Base-by-base conservation (phyloP, 176 grass and related monocot species). In the Rhynchospora pubera region DNA sequence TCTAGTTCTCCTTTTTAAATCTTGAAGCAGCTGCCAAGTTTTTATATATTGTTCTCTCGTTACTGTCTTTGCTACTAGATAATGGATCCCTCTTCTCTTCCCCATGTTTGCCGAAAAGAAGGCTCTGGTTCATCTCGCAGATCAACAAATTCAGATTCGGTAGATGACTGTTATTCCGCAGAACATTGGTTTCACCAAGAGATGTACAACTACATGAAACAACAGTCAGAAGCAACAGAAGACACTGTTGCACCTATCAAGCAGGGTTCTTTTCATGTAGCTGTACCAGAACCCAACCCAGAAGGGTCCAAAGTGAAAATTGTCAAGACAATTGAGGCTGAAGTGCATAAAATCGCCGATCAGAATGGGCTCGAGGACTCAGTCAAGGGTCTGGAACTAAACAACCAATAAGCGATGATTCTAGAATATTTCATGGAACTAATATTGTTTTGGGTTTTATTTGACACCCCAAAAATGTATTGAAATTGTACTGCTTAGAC, bases 171-270 rank as follows among this genome's bases (percentile, higher is more conserved):
- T 85, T 98, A 88, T 74, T 94, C 92, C 48, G 73, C 89, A 3
- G 90, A 93, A 13, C 95, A 98, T 23, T 79, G 84, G 12, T 98
- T 98, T 86, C 95, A 98, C 85, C 90, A 94, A 87, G 90, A 91
- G 45, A 71, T 93, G 23, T 98, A 98, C 82, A 79, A 57, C 63
- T 98, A 93, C 82, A 93, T 97, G 5, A 81, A 93, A 85, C 87
- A 91, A 72, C 89, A 89, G 84, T 90, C 92, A 5, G 1, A 76
- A 42, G 70, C 76, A 5, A 58, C 83, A 67, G 66, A 82, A 16
- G 43, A n/a, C 15, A 44, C 0, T 28, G 44, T 67, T 46, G 79
- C 24, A 12, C 87, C 91, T 59, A 77, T 86, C 48, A 94, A 97
- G 83, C 89, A 94, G 71, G 78, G 86, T 2, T 92, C 91, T 12